Evolutionary conservation across 2,329 filamentous ascomycete genomes (phyloP), one percentile per base, ranked within the genome.

Genomic region (Ceratocystiopsis brevicomis): DNA sequence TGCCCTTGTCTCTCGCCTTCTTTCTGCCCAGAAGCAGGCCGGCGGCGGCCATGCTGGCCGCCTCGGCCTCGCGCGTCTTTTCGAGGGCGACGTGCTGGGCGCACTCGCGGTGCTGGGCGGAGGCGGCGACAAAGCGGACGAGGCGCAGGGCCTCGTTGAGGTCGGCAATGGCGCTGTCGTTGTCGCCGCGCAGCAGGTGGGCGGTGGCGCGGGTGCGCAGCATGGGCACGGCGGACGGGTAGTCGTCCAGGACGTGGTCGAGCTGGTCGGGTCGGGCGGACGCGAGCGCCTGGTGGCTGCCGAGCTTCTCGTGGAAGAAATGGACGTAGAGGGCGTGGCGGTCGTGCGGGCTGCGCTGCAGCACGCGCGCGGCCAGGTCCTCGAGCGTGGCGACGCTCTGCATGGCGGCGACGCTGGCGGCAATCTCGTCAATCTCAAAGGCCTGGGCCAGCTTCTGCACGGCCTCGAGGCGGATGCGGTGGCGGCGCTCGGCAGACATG

Each of bases 251-350:
- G 44, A 88, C 73, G 35, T 81, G 71, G 54, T 77, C 66, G 49
- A 92, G 58, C 4, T 76, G 14, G 11, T 6, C 17, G 9, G 39
- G 16, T 6, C 6, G 39, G 3, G 39, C 35, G 12, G 39, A 11
- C 11, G 18, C 30, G 17, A 33, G 25, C 4, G 19, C 6, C 10
- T 80, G 76, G 37, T 79, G 65, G 37, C 76, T 81, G 1, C 82
- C 80, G 21, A 90, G 87, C 69, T 88, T 90, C 60, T 92, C 82
- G 60, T 88, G 82, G 58, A 92, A 92, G 61, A 88, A 90, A 56
- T 90, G 81, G n/a, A 90, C 84, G 56, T 90, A 90, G 58, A 79
- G 81, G 25, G 82, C 84, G 53, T 90, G 81, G 38, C 67, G 60
- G 53, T 86, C 76, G 41, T 67, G 57, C 11, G 73, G 66, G 47